Base-by-base conservation (phyloP, 1,284 basidiomycete species). In the Prillingera fragicola region DNA sequence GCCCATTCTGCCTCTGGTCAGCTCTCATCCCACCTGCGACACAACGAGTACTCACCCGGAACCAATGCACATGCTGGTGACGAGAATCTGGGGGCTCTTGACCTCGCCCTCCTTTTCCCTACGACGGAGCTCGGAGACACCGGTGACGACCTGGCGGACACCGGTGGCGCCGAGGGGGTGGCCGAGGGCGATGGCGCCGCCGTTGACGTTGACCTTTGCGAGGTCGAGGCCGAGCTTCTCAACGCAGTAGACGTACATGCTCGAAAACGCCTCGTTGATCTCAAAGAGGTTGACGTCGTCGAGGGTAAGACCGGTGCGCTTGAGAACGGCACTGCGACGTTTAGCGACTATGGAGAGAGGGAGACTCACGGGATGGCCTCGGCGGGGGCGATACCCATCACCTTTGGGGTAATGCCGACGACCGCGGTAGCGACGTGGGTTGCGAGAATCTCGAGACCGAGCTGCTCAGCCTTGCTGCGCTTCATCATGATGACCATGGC, bases 221-320 rank as follows among this genome's bases (percentile, higher is more conserved):
- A 77, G 78, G 17, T 82, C 78, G 48, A 92, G 73, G 18, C 75
- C 77, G 15, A 94, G 77, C 58, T 80, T 73, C 50, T 83, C 80
- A 23, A 87, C 73, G 43, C 79, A 81, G 67, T 91, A 88, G 2
- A 87, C 80, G 52, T 79, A 84, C 74, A 87, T 85, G 0, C 84
- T 87, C n/a, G 86, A 84, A 57, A 89, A 89, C 0, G 87, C 87
- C 49, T 92, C 88, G 66, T 92, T 92, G 57, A 73, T 72, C 59
- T 94, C 89, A 72, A 76, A 94, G 63, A 92, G 85, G 73, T 92
- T 87, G 55, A 92, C 75, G 54, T 92, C 89, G 42, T 78, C 74
- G 52, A 75, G 74, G 33, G 69, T 67, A 43, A 92, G 73, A 8
- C 86, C 85, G 2, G 79, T 75, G 63, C 81, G 80, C 62, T 80